phyloP scores from a whole-genome alignment of 2,329 filamentous ascomycete genomes.

The Allantophomopsis cytisporea region DNA sequence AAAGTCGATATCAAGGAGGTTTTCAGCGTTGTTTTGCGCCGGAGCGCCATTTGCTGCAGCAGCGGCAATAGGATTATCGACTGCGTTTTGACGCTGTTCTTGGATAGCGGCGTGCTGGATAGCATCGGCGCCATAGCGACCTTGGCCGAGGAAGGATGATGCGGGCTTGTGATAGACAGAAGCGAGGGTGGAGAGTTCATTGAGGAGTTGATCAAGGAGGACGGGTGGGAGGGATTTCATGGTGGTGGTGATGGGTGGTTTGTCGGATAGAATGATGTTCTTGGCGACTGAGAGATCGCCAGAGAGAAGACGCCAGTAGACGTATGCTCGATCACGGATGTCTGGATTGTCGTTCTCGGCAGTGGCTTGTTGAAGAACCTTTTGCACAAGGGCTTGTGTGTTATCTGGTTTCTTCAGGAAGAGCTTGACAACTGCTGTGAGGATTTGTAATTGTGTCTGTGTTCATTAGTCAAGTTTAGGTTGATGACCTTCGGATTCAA shows the following conservation, averaged over 20 bases:
- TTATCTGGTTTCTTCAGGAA: slow-evolving; percentile 95
- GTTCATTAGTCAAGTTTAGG: no score
- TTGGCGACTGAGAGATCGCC: slow-evolving; percentile 76
- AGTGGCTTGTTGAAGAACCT: slow-evolving; percentile 84
- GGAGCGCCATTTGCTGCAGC: slow-evolving; percentile 47
- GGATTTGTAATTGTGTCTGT: slow-evolving; percentile 91
- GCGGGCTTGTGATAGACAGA: slow-evolving; percentile 98
- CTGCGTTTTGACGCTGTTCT: slow-evolving; percentile 84
- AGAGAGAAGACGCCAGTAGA: slow-evolving; percentile 94
- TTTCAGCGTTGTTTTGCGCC: slow-evolving; percentile 73
- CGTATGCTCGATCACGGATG: slow-evolving; percentile 90
- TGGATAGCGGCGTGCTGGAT: slow-evolving; percentile 94
- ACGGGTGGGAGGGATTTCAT: slow-evolving; percentile 78
- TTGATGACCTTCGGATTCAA: background rate
- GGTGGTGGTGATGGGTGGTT: slow-evolving; percentile 86
- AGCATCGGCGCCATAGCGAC: slow-evolving; percentile 83
- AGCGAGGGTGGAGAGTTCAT: slow-evolving; percentile 84
- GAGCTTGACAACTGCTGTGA: slow-evolving; percentile 93
- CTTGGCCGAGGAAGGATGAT: slow-evolving; percentile 94
- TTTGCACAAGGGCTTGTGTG: slow-evolving; percentile 83
- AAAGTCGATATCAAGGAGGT: slow-evolving; percentile 90
- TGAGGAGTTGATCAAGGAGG: slow-evolving; percentile 79
- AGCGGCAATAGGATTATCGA: slow-evolving; percentile 87
- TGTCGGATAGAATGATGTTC: slow-evolving; percentile 85
- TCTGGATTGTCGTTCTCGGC: slow-evolving; percentile 96